Evolutionary conservation across 352 stramenopile species (phyloP), one percentile per base, ranked within the genome.

Genomic region (Phytophthora pistaciae): DNA sequence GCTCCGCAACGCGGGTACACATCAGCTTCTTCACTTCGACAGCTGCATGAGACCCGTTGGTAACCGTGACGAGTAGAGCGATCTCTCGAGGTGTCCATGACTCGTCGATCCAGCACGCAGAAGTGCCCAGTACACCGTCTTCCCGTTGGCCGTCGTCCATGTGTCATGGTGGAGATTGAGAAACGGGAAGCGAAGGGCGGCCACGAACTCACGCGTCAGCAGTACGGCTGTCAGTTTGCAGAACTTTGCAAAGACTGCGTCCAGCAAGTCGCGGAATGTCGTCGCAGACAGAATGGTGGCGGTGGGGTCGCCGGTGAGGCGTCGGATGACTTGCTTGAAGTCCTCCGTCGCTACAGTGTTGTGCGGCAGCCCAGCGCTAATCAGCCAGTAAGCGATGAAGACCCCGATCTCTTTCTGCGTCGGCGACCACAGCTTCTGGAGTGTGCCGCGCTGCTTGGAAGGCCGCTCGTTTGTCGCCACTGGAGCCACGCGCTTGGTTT

Each of bases 41-140:
- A 36, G 52, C 29, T 25, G 46, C 29, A 20, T 62, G 53, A 1
- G 62, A 58, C 29, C n/a, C 20, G 4, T 58, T 25, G 1, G 10
- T 31, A 54, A 70, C 63, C 54, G 55, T 64, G 5, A 64, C 5
- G 25, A 64, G 44, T 11, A 70, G 21, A 1, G 46, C 44, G 21
- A 70, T 59, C 9, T 70, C 55, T 2, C 46, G 55, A 5, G 54
- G 42, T 7, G 1, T 5, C 31, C 54, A 70, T 16, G 33, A 36
- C 14, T n/a, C 36, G 29, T 68, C 53, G 27, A 73, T 68, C 0
- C 60, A 61, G 3, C 10, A 58, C 6, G 25, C 11, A 3, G 44
- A 73, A 1, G 42, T 60, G 1, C 59, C 54, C n/a, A 73, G 10
- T 1, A 64, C 46, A 4, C 59, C 36, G 5, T 44, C 8, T 61